phyloP scores from a whole-genome alignment of 345 rosid species.

The Citropsis articulata region DNA sequence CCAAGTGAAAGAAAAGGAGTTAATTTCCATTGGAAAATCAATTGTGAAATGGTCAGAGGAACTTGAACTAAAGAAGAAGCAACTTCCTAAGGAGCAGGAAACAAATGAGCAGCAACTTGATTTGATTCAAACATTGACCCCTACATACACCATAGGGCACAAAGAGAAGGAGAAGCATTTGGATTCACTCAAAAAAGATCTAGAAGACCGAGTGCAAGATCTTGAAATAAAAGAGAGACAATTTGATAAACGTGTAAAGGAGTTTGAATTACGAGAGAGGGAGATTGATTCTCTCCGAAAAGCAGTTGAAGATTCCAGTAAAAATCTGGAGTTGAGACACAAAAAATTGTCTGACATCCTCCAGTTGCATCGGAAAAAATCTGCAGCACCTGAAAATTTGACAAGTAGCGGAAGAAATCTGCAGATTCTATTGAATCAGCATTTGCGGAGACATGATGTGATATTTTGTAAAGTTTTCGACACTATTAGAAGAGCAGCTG shows the following conservation, averaged over 20 bases:
- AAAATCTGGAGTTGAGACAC: neutral
- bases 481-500: slow-evolving; percentile 25
- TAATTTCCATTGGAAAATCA: slow-evolving; percentile 17
- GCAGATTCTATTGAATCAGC: slow-evolving; percentile 48
- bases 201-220: slow-evolving; percentile 11
- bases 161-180: slow-evolving; percentile 26
- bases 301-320: neutral
- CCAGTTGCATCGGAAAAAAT: no score
- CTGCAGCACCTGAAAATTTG: no score
- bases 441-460: slow-evolving; percentile 24
- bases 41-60: slow-evolving; percentile 13
- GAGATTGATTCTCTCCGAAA: neutral
- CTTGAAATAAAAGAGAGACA: slow-evolving; percentile 1
- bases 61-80: slow-evolving; percentile 24
- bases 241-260: slow-evolving; percentile 13
- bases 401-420: slow-evolving; percentile 31
- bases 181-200: neutral
- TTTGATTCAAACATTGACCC: slow-evolving; percentile 12
- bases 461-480: slow-evolving; percentile 24
- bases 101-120: slow-evolving; percentile 21
- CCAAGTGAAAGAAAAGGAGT: slow-evolving; percentile 22
- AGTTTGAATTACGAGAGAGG: slow-evolving; percentile 18
- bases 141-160: slow-evolving; percentile 11
- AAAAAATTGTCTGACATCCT: no score
- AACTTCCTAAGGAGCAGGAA: slow-evolving; percentile 12